Evolutionary conservation across 2,329 filamentous ascomycete species (phyloP), one percentile per base, ranked within the genome.

Genomic region (Fusarium subglutinans): DNA sequence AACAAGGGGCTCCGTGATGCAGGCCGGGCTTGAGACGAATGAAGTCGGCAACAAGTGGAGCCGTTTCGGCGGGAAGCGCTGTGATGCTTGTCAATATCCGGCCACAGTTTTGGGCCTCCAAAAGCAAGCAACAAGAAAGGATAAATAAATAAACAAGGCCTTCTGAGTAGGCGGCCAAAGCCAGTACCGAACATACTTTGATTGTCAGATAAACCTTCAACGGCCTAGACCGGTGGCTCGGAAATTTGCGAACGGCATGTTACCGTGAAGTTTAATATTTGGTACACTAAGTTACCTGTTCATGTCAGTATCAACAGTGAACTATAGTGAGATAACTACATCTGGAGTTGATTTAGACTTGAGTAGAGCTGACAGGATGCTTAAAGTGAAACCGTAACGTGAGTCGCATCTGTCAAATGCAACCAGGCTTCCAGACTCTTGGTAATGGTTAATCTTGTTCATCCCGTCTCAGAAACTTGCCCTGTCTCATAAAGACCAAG

Each of bases 31-130:
- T 74, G 72, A 75, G 72, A 75, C 72, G 70, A 64, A 57, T 61
- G 57, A 35, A 68, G 72, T 66, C 69, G 72, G 72, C 64, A 56
- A 70, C 72, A 63, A 63, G 72, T 73, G 72, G 72, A 53, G 63
- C 55, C 53, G 71, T 67, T 70, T 70, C 67, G 63, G 63, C 54
- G 50, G 45, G 50, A 66, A 69, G 72, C 57, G 66, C 58, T 38
- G 54, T 54, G 48, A 65, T 64, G 43, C 41, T 60, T 54, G 68
- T 55, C 50, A 18, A 40, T 37, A 45, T 38, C 47, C 56, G 66
- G 63, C 47, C 48, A 51, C 45, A 24, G 37, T 70, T 63, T 69
- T 56, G 38, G 70, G 53, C 41, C 56, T 66, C 14, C 28, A 22
- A 48, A 56, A 66, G 54, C 41, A 63, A 68, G 50, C 26, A 48